Base-by-base conservation (phyloP, 331 rosid species). In the Acacia pycnantha region DNA sequence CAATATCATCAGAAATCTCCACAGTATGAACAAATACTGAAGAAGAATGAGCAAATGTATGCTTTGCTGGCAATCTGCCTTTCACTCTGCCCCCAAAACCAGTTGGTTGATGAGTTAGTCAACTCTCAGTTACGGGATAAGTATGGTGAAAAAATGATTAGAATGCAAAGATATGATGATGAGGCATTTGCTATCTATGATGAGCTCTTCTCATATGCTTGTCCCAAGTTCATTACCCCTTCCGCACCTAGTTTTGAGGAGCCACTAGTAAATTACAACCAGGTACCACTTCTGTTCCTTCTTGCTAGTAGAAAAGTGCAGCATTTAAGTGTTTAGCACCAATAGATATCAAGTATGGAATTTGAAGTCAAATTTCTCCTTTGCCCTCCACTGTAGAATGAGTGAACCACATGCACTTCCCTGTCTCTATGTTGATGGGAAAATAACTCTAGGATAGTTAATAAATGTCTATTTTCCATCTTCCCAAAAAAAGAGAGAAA, bases 21-120 rank as follows among this genome's bases (percentile, higher is more conserved):
- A 27, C 99, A 96, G 76, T 96, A 89, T 83, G 99, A 94, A 86
- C 99, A 96, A 88, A 96, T 96, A 71, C 89, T 96, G 71, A 96
- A 96, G 88, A 96, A 96, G 90, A 96, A 96, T 67, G 99, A 96
- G 81, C 99, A 96, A 85, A 96, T 96, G 99, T 96, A 96, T 89
- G 99, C 98, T 74, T 87, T 96, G 93, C 90, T 94, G 94, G 98
- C 99, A 16, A 88, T 94, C 79, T 79, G 90, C 76, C 98, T 96
- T 74, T 96, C 99, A 19, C 97, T 96, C 41, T 96, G 99, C 61
- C 98, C 99, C 65, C 97, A 92, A 83, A 91, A 77, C 78, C 88
- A 87, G 83, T 97, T 96, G 85, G 87, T 96, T 84, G 98, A 96
- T 77, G 99, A 94, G 88, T 90, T 97, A 33, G 98, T 96, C 81